Percentiles rank a stretch among this genome's conserved stretches.
Evolutionary conservation across 108 stramenopile species (phyloP).

Genomic region (Nitzschia inconspicua): DNA sequence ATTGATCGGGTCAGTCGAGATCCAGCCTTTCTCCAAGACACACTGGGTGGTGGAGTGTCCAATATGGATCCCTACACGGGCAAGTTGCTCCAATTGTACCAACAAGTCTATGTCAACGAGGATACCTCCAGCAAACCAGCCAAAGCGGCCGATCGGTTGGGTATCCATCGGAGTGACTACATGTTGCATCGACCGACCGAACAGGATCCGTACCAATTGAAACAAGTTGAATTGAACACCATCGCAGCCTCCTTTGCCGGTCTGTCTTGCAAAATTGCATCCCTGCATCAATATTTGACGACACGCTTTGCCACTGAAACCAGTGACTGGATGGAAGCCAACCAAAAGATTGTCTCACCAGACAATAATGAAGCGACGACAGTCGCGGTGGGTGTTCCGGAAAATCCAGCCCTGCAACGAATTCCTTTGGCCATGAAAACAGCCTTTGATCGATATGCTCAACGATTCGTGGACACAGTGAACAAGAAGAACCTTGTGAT

Average conservation of each 20-base stretch:
- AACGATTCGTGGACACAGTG: conserved; percentile 20
- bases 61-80: conserved; percentile 84
- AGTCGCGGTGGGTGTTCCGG: conserved; percentile 60
- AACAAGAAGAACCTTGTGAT: conserved; percentile 39
- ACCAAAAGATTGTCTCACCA: conserved; percentile 35
- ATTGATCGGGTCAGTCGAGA: conserved; percentile 87
- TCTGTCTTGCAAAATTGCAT: conserved; percentile 61
- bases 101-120: conserved; percentile 58
- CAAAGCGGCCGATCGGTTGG: conserved; percentile 63
- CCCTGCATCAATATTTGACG: conserved; percentile 67
- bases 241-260: conserved; percentile 95
- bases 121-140: conserved; percentile 31
- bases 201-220: conserved; percentile 36
- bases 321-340: conserved; percentile 41
- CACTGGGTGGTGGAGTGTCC: conserved; percentile 60
- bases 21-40: conserved; percentile 62
- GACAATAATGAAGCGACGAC: conserved; percentile 6
- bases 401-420: conserved; percentile 71
- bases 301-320: conserved; percentile 37
- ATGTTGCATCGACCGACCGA: conserved; percentile 74
- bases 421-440: conserved; percentile 71
- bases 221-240: conserved; percentile 98
- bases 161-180: conserved; percentile 95
- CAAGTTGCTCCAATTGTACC: conserved; percentile 72
- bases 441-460: conserved; percentile 68